Evolutionary conservation across 306 rosid species (phyloP).

Genomic region (Alnus glutinosa): DNA sequence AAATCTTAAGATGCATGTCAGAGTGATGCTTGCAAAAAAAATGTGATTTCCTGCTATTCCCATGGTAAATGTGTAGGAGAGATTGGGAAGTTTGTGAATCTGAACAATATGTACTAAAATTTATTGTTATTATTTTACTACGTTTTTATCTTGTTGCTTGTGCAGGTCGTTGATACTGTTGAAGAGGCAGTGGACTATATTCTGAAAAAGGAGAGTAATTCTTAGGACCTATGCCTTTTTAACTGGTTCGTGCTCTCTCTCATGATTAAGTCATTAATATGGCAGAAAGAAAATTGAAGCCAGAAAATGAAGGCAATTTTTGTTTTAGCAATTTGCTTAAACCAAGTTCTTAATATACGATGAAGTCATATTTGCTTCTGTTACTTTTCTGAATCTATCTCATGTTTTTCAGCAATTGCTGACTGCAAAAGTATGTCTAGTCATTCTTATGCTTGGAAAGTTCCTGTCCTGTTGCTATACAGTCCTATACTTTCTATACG

Average conservation of each 20-base stretch:
- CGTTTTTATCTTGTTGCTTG: conserved; percentile 16
- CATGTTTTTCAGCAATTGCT: background rate
- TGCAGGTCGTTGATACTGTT: conserved; percentile 76
- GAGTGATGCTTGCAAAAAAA: background rate
- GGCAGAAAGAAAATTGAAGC: background rate
- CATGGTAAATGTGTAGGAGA: no score
- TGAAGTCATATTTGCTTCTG: background rate
- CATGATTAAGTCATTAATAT: background rate
- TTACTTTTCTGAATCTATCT: background rate
- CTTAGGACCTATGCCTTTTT: conserved; percentile 5
- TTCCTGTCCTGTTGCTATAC: background rate
- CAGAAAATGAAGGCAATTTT: background rate
- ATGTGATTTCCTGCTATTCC: background rate
- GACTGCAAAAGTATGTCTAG: background rate
- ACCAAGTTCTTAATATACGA: background rate
- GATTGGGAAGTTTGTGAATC: background rate
- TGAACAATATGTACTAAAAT: background rate
- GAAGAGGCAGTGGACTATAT: conserved; percentile 68
- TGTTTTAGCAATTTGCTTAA: background rate
- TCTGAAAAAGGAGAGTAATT: conserved; percentile 45
- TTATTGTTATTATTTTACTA: background rate
- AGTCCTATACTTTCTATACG: background rate
- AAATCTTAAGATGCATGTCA: conserved; percentile 10
- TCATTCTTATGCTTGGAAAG: background rate
- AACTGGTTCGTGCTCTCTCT: background rate